Conservation (phyloP, 257 asterid species). For the Salvia splendens region DNA sequence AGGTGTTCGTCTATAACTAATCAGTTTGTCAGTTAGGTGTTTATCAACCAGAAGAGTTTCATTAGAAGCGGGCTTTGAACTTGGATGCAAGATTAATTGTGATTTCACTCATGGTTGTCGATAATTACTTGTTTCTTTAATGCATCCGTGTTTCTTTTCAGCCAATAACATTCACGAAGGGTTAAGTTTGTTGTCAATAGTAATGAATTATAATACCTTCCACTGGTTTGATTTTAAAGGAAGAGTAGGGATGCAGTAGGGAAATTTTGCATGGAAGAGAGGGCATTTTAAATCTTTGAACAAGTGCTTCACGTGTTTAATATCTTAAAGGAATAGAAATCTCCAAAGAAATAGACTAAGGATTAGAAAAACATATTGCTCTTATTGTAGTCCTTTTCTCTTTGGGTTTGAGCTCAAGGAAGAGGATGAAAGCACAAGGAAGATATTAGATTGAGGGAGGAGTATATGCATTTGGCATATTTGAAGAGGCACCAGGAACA, state of each 20-base stretch:
- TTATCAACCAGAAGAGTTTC: neutral
- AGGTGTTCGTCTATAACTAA: neutral
- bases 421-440: no score
- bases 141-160: neutral
- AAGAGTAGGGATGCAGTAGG: slow-evolving; percentile 24
- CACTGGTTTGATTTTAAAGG: slow-evolving; percentile 31
- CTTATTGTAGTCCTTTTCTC: no score
- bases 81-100: neutral
- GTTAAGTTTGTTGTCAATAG: neutral
- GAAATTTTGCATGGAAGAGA: slow-evolving; percentile 7
- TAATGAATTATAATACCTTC: slow-evolving; percentile 16
- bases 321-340: neutral
- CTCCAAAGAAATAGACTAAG: no score
- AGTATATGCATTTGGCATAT: neutral
- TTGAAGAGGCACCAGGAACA: neutral
- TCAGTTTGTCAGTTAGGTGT: neutral
- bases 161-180: slow-evolving; percentile 3
- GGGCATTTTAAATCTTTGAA: neutral
- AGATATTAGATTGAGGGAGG: no score
- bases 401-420: no score
- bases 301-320: slow-evolving; percentile 5
- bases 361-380: no score
- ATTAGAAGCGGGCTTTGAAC: neutral
- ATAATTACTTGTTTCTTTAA: neutral
- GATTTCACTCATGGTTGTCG: neutral